phyloP scores from a whole-genome alignment of 192 early-diverging fungal species.

The Backusella tarrabulga region DNA sequence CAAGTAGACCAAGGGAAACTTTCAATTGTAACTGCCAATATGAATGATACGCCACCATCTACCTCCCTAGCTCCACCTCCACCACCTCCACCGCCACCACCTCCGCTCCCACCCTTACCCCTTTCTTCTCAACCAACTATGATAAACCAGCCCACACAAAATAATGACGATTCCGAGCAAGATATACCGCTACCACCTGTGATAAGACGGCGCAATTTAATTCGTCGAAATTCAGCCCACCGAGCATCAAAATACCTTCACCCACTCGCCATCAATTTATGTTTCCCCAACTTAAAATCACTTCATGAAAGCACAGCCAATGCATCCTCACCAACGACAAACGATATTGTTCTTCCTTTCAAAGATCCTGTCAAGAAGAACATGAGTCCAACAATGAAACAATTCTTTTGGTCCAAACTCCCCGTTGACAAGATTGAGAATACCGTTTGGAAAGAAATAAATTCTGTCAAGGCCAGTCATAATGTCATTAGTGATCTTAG shows the following conservation, averaged over 20 bases:
- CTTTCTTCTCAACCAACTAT: not conserved
- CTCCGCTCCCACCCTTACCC: constrained; percentile 24
- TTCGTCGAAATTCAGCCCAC: not conserved
- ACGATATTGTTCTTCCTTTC: not conserved
- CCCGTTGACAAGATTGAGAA: constrained; percentile 41
- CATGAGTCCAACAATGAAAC: constrained; percentile 25
- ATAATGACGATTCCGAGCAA: not conserved
- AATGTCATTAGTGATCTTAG: not conserved
- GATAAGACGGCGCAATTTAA: constrained; percentile 9
- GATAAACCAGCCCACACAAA: not conserved
- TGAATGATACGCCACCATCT: not conserved
- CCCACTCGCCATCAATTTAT: constrained; percentile 25
- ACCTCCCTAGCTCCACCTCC: constrained; percentile 21
- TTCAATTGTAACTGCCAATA: not conserved
- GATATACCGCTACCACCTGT: not conserved
- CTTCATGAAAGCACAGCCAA: constrained; percentile 21
- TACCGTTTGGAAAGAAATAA: constrained; percentile 56
- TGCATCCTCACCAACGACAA: not conserved
- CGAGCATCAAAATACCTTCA: constrained; percentile 21
- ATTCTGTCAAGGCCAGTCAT: not conserved
- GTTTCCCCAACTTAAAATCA: constrained; percentile 29
- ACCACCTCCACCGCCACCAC: constrained; percentile 23
- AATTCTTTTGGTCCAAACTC: constrained; percentile 60
- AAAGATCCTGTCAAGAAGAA: not conserved
- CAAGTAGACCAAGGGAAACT: not conserved